These are phyloP conservation scores for Exophiala aquamarina DNA, from an alignment of 2,329 filamentous ascomycete genomes.

Conservation along the genomic window DNA sequence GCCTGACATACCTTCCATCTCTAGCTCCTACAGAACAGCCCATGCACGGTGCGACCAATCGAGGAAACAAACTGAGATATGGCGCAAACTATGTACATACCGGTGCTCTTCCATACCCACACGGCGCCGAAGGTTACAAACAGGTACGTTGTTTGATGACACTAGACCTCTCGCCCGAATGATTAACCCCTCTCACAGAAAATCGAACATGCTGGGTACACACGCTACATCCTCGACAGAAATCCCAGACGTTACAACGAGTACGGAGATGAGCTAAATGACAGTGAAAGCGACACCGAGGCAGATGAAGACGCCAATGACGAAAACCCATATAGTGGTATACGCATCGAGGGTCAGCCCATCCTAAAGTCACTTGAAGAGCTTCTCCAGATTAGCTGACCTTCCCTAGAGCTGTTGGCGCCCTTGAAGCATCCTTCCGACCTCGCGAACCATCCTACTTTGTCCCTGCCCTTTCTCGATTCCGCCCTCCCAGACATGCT, in stretches of 20 bases:
- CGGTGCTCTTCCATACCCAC: constrained; percentile 53
- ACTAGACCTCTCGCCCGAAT: not conserved
- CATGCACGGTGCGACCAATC: constrained; percentile 56
- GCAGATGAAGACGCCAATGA: constrained; percentile 59
- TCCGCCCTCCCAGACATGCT: constrained; percentile 60
- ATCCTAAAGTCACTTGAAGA: constrained; percentile 7
- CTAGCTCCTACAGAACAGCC: constrained; percentile 47
- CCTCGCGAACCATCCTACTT: constrained; percentile 58
- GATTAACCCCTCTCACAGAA: constrained; percentile 41
- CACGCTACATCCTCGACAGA: constrained; percentile 57
- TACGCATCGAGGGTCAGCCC: constrained; percentile 56
- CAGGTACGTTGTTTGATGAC: constrained; percentile 44
- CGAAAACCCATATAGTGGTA: constrained; percentile 61
- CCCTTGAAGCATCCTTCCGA: constrained; percentile 64
- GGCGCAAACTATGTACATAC: constrained; percentile 58
- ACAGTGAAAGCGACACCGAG: constrained; percentile 58
- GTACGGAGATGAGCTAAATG: constrained; percentile 63
- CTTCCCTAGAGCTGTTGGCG: constrained; percentile 53
- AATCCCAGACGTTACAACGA: constrained; percentile 63
- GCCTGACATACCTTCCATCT: constrained; percentile 4
- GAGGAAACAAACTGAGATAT: constrained; percentile 61
- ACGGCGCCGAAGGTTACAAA: constrained; percentile 55
- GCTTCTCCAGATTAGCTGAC: not conserved
- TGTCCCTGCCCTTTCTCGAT: constrained; percentile 60
- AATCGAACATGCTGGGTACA: constrained; percentile 63